Evolutionary conservation across 192 early-diverging fungal genomes (phyloP).

Genomic region (Podila horticola): DNA sequence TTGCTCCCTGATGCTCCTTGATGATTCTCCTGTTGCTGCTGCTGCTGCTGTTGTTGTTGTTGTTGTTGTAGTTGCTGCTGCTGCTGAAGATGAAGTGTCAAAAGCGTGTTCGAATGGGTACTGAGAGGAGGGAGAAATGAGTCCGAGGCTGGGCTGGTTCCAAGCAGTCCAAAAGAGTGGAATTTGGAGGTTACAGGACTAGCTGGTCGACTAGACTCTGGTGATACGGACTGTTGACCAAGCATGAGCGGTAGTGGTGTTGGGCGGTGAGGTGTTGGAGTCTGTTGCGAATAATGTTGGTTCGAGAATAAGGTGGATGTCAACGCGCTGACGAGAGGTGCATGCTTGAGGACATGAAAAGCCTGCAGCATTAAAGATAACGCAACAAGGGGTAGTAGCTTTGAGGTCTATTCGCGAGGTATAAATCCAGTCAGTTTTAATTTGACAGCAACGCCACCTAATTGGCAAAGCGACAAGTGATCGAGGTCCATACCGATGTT

Average conservation of each 20-base stretch:
- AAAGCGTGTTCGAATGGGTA: background rate
- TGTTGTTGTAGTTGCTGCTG: background rate
- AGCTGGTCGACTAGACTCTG: constrained; percentile 45
- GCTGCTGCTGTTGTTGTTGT: constrained; percentile 15
- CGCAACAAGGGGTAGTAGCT: constrained; percentile 38
- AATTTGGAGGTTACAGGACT: constrained; percentile 50
- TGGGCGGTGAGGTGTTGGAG: constrained; percentile 9
- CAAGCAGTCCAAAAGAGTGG: constrained; percentile 44
- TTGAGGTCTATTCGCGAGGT: constrained; percentile 9
- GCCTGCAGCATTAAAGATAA: constrained; percentile 52
- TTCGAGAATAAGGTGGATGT: constrained; percentile 50
- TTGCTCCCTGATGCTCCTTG: constrained; percentile 15
- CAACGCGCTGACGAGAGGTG: constrained; percentile 43
- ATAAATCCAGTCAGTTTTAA: background rate
- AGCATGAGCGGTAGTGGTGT: constrained; percentile 16
- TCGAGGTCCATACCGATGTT: background rate
- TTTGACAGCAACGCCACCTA: background rate
- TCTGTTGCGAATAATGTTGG: constrained; percentile 16
- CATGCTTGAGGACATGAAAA: constrained; percentile 51
- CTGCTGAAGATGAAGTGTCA: background rate
- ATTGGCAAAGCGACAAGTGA: no score
- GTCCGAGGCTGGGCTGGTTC: constrained; percentile 25
- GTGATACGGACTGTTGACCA: constrained; percentile 16
- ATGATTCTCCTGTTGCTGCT: background rate
- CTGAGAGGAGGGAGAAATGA: constrained; percentile 7